These are phyloP conservation scores for Helicostylum pulchrum DNA, from an alignment of 192 early-diverging fungal species.

Conservation along the genomic window DNA sequence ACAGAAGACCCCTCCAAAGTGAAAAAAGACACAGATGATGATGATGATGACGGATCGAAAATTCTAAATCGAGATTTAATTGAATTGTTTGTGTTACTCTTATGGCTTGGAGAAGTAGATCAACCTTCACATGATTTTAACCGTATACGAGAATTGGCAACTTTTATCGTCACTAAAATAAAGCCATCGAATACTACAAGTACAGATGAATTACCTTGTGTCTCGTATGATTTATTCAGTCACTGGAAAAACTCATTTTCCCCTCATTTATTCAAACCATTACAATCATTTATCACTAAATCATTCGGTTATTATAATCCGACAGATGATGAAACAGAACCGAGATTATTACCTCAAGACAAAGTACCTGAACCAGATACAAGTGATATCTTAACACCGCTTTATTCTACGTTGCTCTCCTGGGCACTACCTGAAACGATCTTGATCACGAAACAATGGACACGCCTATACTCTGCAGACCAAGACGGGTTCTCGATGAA, in stretches of 20 bases:
- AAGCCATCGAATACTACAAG: not conserved
- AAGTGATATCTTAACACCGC: constrained; percentile 36
- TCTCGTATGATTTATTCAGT: constrained; percentile 12
- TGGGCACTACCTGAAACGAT: constrained; percentile 44
- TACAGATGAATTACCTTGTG: not conserved
- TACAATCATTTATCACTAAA: constrained; percentile 44
- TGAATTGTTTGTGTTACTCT: constrained; percentile 14
- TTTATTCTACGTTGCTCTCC: constrained; percentile 36
- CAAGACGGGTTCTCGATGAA: constrained; percentile 57
- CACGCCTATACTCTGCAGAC: constrained; percentile 45
- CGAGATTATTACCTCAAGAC: constrained; percentile 11
- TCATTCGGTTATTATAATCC: constrained; percentile 42
- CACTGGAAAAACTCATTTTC: constrained; percentile 34
- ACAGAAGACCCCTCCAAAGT: not conserved
- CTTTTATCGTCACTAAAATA: not conserved
- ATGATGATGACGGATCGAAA: not conserved
- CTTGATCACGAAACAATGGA: constrained; percentile 30
- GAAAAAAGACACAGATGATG: not conserved
- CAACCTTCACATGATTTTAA: not conserved
- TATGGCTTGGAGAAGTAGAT: constrained; percentile 20
- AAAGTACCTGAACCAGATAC: constrained; percentile 11
- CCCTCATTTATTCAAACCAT: constrained; percentile 41
- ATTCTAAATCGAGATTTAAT: constrained; percentile 20
- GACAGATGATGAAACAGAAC: constrained; percentile 1
- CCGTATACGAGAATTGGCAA: not conserved